These are phyloP conservation scores for Schoenoplectus triqueter DNA, from an alignment of 202 grass and related monocot genomes.

Conservation along the genomic window DNA sequence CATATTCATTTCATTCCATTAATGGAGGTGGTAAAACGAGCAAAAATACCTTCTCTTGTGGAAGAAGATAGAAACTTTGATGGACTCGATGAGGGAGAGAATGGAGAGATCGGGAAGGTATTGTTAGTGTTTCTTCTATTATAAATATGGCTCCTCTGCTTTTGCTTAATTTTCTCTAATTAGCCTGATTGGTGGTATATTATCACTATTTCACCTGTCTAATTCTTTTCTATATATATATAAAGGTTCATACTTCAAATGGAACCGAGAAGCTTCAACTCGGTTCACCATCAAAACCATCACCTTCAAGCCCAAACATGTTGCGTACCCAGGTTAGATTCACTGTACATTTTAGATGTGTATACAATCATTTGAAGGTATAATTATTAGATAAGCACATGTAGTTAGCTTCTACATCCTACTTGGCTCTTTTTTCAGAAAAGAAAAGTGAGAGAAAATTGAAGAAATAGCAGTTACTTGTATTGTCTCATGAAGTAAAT, in stretches of 20 bases:
- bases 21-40: constrained; percentile 40
- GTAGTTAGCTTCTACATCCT: not conserved
- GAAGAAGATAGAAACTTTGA: constrained; percentile 29
- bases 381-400: constrained; percentile 41
- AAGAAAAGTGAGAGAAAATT: no score
- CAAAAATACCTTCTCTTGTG: not conserved
- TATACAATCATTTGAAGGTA: not conserved
- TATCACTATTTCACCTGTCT: constrained; percentile 20
- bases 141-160: not conserved
- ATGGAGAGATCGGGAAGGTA: constrained; percentile 30
- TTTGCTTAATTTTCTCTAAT: constrained; percentile 7
- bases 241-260: constrained; percentile 35
- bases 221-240: constrained; percentile 34
- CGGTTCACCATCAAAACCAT: constrained; percentile 41
- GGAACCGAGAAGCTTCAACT: constrained; percentile 44
- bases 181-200: not conserved
- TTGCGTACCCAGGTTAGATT: constrained; percentile 50
- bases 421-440: no score
- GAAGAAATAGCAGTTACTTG: no score
- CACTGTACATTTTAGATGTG: not conserved
- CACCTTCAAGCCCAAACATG: constrained; percentile 37
- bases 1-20: constrained; percentile 33
- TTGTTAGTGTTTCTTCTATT: not conserved
- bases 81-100: not conserved
- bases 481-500: not conserved